These are phyloP conservation scores for Protomyces pachydermus DNA, from an alignment of 1,139 yeast genomes.

Conservation along the genomic window DNA sequence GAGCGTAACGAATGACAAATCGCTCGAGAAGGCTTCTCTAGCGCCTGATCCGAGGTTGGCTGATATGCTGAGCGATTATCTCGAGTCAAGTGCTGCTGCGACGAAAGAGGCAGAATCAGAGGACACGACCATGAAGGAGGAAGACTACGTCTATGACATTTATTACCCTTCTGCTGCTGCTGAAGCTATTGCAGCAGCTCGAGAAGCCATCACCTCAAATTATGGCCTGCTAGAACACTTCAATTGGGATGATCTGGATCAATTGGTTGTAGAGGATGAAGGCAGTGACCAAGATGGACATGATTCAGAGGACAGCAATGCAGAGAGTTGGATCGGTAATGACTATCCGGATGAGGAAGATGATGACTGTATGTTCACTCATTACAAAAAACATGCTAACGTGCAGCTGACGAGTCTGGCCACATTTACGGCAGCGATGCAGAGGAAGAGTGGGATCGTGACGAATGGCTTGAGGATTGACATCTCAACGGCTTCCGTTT, in stretches of 20 bases:
- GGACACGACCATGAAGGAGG: neutral
- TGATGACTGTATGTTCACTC: neutral
- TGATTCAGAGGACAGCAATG: slow-evolving; percentile 18
- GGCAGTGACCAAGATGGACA: neutral
- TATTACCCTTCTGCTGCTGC: slow-evolving; percentile 22
- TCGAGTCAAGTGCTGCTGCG: neutral
- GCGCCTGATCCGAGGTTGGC: neutral
- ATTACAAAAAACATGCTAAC: neutral
- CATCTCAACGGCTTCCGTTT: neutral
- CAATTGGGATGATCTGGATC: slow-evolving; percentile 9
- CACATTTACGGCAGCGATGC: neutral
- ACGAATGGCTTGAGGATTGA: neutral
- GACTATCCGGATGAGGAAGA: slow-evolving; percentile 24
- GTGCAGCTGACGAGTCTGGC: neutral
- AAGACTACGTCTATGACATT: slow-evolving; percentile 22
- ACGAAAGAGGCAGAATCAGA: neutral
- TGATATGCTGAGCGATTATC: slow-evolving; percentile 13
- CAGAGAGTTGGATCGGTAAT: slow-evolving; percentile 18
- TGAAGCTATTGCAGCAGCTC: slow-evolving; percentile 12
- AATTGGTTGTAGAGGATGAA: slow-evolving; percentile 10
- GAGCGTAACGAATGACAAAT: neutral
- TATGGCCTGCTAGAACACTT: slow-evolving; percentile 23
- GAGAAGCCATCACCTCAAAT: slow-evolving; percentile 1
- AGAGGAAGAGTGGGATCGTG: neutral
- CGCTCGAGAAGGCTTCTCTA: neutral